Conservation (phyloP, 768 basidiomycete species). For the Auricularia sp. region DNA sequence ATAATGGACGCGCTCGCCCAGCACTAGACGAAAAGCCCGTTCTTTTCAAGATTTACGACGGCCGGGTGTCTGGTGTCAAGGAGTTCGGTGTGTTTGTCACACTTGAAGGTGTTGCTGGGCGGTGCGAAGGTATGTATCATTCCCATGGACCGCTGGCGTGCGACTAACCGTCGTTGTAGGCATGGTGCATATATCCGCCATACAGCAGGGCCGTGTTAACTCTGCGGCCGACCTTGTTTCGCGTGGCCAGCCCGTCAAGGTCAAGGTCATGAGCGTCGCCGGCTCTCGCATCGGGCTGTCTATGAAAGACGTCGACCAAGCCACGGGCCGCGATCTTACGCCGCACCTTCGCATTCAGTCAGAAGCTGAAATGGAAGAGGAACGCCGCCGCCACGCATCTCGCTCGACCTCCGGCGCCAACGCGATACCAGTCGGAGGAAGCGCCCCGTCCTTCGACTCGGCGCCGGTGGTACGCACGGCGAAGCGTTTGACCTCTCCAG, state of each 20-base stretch:
- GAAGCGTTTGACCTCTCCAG: constrained; percentile 87
- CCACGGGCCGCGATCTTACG: constrained; percentile 78
- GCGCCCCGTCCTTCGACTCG: constrained; percentile 12
- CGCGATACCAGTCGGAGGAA: constrained; percentile 61
- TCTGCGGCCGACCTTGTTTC: constrained; percentile 79
- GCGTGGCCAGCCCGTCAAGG: constrained; percentile 78
- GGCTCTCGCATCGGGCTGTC: constrained; percentile 75
- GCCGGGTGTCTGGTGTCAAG: constrained; percentile 73
- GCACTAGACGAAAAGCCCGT: constrained; percentile 71
- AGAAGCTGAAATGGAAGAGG: constrained; percentile 78
- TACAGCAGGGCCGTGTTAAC: constrained; percentile 78
- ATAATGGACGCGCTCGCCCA: constrained; percentile 13
- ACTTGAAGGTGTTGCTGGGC: constrained; percentile 75
- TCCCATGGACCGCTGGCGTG: background rate
- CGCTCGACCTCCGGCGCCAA: constrained; percentile 76
- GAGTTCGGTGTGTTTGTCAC: constrained; percentile 95
- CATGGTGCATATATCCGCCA: constrained; percentile 95
- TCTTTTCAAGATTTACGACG: constrained; percentile 90
- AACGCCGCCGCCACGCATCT: constrained; percentile 54
- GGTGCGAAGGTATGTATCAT: constrained; percentile 68
- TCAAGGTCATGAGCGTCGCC: constrained; percentile 92
- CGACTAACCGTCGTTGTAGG: constrained; percentile 37
- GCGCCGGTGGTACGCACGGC: constrained; percentile 57
- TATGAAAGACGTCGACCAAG: constrained; percentile 97
- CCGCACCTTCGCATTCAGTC: constrained; percentile 92